Conservation (phyloP, 2,329 filamentous ascomycete species). For the Alternaria arbusti region DNA sequence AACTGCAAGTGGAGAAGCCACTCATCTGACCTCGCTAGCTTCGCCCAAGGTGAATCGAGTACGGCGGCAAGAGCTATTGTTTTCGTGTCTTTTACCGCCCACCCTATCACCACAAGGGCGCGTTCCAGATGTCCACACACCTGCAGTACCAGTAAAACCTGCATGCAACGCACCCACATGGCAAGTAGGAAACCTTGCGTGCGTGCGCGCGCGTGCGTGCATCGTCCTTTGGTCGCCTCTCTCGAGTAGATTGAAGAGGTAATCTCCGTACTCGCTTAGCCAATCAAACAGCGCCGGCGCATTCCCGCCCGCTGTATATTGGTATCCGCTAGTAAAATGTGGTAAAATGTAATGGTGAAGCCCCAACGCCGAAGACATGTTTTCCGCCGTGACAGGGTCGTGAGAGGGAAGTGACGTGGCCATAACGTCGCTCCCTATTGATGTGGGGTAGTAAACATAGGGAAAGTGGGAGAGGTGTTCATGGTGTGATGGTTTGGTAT, state of each 20-base stretch:
- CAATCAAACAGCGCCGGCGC: constrained; percentile 19
- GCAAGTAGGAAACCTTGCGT: background rate
- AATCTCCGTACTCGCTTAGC: constrained; percentile 12
- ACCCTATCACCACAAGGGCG: background rate
- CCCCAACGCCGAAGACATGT: constrained; percentile 11
- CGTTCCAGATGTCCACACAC: background rate
- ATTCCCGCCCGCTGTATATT: background rate
- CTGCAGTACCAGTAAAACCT: background rate
- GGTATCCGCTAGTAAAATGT: constrained; percentile 13
- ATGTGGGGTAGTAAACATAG: constrained; percentile 29
- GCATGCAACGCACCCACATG: constrained; percentile 2
- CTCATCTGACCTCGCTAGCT: constrained; percentile 1
- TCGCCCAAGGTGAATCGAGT: background rate
- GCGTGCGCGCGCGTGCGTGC: background rate
- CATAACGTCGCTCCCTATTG: constrained; percentile 15
- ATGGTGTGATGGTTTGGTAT: constrained; percentile 8
- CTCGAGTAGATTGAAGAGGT: constrained; percentile 5
- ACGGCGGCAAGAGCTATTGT: background rate
- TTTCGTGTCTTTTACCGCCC: background rate
- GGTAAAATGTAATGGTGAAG: constrained; percentile 4
- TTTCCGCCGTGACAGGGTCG: constrained; percentile 13
- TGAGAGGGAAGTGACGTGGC: constrained; percentile 14
- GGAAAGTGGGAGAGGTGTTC: constrained; percentile 26
- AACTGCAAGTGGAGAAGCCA: background rate
- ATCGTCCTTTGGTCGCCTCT: background rate